Evolutionary conservation across 768 basidiomycete species (phyloP).

Genomic region (Lentinula lateritia): DNA sequence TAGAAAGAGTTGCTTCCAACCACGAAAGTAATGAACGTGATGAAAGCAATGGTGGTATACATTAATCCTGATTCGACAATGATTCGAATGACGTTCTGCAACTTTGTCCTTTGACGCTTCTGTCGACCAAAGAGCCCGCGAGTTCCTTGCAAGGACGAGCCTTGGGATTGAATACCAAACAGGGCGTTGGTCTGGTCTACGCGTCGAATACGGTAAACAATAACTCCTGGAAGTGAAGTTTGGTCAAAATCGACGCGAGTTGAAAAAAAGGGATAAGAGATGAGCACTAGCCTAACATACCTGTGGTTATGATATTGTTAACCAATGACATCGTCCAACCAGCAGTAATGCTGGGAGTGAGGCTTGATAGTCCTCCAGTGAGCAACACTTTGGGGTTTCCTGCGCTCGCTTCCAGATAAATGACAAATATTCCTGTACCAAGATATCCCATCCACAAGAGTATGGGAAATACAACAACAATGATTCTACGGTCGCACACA

Average conservation of each 20-base stretch:
- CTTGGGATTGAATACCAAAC: background rate
- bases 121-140: background rate
- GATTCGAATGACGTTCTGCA: conserved; percentile 11
- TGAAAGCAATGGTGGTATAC: conserved; percentile 9
- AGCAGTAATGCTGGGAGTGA: conserved; percentile 4
- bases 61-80: conserved; percentile 10
- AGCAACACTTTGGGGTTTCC: background rate
- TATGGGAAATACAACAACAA: conserved; percentile 1
- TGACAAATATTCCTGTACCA: conserved; percentile 3
- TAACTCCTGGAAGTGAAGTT: background rate
- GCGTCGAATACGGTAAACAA: conserved; percentile 10
- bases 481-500: background rate
- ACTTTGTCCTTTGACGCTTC: background rate
- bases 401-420: conserved; percentile 6
- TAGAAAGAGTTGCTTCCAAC: conserved; percentile 8
- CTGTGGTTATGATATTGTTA: conserved; percentile 8
- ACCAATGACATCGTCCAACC: conserved; percentile 6
- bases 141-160: background rate
- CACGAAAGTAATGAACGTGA: conserved; percentile 4
- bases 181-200: conserved; percentile 6
- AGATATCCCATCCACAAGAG: conserved; percentile 1
- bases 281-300: background rate
- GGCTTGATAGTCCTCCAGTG: background rate
- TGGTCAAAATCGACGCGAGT: background rate
- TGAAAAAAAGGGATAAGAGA: background rate